phyloP scores from a whole-genome alignment of 768 basidiomycete genomes.

The Brasilioporus rufonigricans region DNA sequence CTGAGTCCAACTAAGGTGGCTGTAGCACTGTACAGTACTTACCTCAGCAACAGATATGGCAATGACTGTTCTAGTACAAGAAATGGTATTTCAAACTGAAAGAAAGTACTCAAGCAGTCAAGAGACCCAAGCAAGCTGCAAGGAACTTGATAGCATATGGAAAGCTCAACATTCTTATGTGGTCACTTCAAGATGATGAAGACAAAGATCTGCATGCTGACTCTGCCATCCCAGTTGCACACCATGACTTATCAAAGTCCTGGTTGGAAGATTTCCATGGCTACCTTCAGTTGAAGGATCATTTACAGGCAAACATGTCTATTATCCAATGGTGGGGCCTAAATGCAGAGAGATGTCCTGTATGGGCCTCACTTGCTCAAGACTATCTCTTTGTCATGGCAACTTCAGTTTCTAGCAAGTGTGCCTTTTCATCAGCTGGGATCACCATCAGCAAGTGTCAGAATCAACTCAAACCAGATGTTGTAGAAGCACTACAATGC shows the following conservation, averaged over 20 bases:
- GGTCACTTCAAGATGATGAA: neutral
- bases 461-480: neutral
- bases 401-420: neutral
- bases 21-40: too few relatives aligned
- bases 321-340: neutral
- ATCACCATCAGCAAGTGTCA: neutral
- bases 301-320: neutral
- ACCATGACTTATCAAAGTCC: too few relatives aligned
- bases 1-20: too few relatives aligned
- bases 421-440: neutral
- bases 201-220: neutral
- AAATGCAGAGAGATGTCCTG: neutral
- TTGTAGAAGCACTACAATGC: neutral
- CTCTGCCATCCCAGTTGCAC: neutral
- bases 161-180: neutral
- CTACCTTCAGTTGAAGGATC: neutral
- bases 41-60: too few relatives aligned
- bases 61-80: too few relatives aligned
- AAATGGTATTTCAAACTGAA: neutral
- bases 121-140: neutral
- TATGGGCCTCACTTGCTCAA: neutral
- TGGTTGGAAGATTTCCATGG: neutral
- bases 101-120: neutral
- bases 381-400: neutral
- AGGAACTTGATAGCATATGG: neutral